Percentiles rank a stretch among this genome's conserved stretches.
These are phyloP conservation scores for Bacidia gigantensis DNA, from an alignment of 495 filamentous ascomycete species.

Conservation along the genomic window DNA sequence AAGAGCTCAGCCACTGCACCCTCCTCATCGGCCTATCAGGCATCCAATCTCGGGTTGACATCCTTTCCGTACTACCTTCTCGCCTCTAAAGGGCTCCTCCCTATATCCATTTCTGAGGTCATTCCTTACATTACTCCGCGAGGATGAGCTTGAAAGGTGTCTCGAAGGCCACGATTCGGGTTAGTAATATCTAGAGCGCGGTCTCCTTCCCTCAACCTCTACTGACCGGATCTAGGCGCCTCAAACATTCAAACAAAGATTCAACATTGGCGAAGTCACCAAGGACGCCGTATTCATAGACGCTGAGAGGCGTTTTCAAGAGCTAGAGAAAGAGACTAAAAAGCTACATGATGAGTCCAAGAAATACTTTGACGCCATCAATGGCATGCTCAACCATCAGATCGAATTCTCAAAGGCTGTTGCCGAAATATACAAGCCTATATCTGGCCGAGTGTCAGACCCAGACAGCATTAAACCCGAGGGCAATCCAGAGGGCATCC, in stretches of 20 bases:
- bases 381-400: conserved; percentile 94
- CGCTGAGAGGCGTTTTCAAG: conserved; percentile 83
- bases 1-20: neutral
- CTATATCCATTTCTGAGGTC: neutral
- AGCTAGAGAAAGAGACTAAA: conserved; percentile 92
- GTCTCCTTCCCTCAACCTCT: neutral
- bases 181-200: conserved; percentile 27
- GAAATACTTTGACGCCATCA: conserved; percentile 94
- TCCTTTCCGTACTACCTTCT: neutral
- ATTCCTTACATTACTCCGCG: neutral
- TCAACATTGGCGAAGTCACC: conserved; percentile 85
- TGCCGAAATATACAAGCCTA: conserved; percentile 94
- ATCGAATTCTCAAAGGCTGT: conserved; percentile 96
- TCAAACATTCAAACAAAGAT: conserved; percentile 77
- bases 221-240: conserved; percentile 52
- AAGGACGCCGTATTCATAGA: conserved; percentile 92
- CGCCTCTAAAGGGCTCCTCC: neutral
- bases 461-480: conserved; percentile 66
- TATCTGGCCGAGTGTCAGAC: conserved; percentile 89
- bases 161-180: conserved; percentile 71
- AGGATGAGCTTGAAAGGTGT: conserved; percentile 96
- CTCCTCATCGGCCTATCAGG: neutral
- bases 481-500: conserved; percentile 88
- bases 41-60: neutral
- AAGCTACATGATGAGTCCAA: conserved; percentile 87